Evolutionary conservation across 768 basidiomycete species (phyloP).

Genomic region (Imleria badia): DNA sequence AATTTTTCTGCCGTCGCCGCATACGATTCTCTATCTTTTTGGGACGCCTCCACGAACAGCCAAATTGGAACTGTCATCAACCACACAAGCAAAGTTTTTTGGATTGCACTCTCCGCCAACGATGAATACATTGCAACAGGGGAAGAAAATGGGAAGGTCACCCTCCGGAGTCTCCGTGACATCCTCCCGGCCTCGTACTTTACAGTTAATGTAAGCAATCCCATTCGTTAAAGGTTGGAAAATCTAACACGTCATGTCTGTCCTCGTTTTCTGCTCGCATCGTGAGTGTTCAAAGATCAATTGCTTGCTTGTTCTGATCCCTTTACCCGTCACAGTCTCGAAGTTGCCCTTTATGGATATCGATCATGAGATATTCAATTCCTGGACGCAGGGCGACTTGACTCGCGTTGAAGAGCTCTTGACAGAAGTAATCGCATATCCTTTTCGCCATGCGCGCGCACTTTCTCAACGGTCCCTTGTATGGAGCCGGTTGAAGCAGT

Average conservation of each 20-base stretch:
- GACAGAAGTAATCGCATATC: not conserved
- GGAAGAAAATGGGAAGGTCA: not conserved
- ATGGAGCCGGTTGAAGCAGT: not conserved
- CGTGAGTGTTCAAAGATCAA: not conserved
- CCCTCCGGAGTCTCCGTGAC: not conserved
- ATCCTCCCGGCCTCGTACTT: constrained; percentile 1
- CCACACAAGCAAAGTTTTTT: not conserved
- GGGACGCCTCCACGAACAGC: not conserved
- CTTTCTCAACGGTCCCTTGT: constrained; percentile 3
- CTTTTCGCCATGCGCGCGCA: not conserved
- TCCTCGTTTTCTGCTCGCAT: no score
- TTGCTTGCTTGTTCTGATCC: not conserved
- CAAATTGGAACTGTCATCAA: not conserved
- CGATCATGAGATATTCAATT: not conserved
- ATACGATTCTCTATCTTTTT: not conserved
- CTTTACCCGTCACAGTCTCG: not conserved
- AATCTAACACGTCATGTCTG: not conserved
- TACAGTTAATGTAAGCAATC: not conserved
- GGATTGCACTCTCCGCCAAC: not conserved
- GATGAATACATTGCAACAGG: not conserved
- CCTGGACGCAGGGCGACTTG: not conserved
- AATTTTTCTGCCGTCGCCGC: not conserved
- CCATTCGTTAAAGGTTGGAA: no score
- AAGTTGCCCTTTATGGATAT: constrained; percentile 1
- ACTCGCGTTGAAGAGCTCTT: not conserved